phyloP scores from a whole-genome alignment of 164 flowering plant genomes.

The Piper longum region DNA sequence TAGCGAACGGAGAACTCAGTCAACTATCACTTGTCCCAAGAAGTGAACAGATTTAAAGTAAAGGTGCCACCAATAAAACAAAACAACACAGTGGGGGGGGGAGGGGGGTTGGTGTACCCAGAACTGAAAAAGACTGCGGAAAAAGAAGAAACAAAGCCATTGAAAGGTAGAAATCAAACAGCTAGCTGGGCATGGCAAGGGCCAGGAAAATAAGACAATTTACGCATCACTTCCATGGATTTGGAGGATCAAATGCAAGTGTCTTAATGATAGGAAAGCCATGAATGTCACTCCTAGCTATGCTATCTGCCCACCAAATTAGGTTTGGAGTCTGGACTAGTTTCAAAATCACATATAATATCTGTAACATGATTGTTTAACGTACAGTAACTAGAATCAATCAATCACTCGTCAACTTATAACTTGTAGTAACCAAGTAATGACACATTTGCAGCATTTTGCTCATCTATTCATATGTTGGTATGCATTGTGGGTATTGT shows the following conservation, averaged over 20 bases:
- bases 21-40: constrained; percentile 5
- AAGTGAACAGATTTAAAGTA: neutral
- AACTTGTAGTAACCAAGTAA: neutral
- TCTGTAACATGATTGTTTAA: too few relatives aligned
- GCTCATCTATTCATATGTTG: neutral
- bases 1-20: neutral
- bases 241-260: neutral
- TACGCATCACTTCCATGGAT: neutral
- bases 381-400: too few relatives aligned
- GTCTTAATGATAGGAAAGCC: neutral
- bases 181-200: neutral
- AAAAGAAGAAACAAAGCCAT: neutral
- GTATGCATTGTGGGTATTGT: neutral
- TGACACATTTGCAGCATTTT: neutral
- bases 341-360: too few relatives aligned
- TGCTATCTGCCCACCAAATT: too few relatives aligned
- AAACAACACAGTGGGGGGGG: neutral
- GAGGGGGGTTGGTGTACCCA: neutral
- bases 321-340: too few relatives aligned
- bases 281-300: neutral
- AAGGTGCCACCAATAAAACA: neutral
- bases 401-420: neutral
- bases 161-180: neutral
- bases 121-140: constrained; percentile 2
- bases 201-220: neutral